phyloP scores from a whole-genome alignment of 2,329 filamentous ascomycete species.

The Colletotrichum destructivum region DNA sequence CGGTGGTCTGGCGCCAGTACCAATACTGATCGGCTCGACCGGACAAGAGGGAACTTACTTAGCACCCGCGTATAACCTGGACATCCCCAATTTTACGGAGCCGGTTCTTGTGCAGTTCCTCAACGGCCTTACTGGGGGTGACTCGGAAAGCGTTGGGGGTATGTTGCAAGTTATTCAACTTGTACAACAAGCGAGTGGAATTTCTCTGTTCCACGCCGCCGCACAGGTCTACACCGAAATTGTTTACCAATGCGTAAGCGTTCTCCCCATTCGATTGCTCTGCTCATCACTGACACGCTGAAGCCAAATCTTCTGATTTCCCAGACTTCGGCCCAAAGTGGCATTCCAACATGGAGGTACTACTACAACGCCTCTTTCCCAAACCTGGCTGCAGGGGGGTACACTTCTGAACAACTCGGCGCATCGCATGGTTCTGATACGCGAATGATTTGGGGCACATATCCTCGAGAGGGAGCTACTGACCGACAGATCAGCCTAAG shows the following conservation, averaged over 20 bases:
- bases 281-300: background rate
- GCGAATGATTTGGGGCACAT: conserved; percentile 27
- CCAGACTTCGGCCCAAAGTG: conserved; percentile 2
- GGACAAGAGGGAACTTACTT: conserved; percentile 23
- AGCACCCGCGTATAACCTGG: conserved; percentile 4
- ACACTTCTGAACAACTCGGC: conserved; percentile 22
- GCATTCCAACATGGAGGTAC: conserved; percentile 31
- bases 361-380: conserved; percentile 34
- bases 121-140: background rate
- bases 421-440: conserved; percentile 29
- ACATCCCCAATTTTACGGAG: conserved; percentile 10
- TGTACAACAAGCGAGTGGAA: conserved; percentile 9
- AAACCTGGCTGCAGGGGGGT: conserved; percentile 12
- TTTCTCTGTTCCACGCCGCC: conserved; percentile 18
- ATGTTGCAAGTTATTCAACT: conserved; percentile 3
- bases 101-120: background rate
- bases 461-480: conserved; percentile 10
- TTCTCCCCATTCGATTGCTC: background rate
- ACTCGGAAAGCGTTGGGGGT: background rate
- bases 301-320: conserved; percentile 22
- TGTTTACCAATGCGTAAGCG: conserved; percentile 29
- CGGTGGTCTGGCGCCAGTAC: conserved; percentile 12
- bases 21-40: conserved; percentile 3
- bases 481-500: conserved; percentile 15
- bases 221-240: conserved; percentile 18